These are phyloP conservation scores for Blastocystis hominis DNA, from an alignment of 352 stramenopile species.

Conservation along the genomic window DNA sequence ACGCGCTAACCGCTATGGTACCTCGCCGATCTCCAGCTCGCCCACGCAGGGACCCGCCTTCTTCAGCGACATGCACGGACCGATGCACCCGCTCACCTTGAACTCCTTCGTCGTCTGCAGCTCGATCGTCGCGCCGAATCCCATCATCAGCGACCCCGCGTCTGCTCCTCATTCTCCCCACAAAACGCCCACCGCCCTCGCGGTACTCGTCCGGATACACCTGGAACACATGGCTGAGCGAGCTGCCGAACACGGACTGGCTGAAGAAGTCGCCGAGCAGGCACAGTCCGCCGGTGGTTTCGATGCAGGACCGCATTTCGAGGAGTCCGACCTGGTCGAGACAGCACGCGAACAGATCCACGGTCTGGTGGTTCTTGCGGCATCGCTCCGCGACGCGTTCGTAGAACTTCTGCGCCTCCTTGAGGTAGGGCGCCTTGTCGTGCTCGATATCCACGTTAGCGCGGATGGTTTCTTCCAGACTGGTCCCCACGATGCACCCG, in stretches of 20 bases:
- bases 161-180: conserved; percentile 63
- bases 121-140: conserved; percentile 84
- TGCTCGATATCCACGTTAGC: conserved; percentile 67
- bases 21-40: conserved; percentile 86
- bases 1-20: conserved; percentile 58
- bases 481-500: conserved; percentile 82
- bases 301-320: conserved; percentile 92
- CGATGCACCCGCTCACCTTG: conserved; percentile 93
- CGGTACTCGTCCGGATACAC: conserved; percentile 83
- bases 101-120: conserved; percentile 92
- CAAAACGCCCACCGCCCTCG: conserved; percentile 64
- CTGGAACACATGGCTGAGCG: conserved; percentile 89
- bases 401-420: conserved; percentile 88
- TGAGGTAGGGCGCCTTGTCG: conserved; percentile 79
- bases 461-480: conserved; percentile 91
- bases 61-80: conserved; percentile 85
- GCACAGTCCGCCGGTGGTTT: conserved; percentile 84
- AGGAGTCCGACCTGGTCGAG: conserved; percentile 91
- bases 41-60: conserved; percentile 86
- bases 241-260: conserved; percentile 97
- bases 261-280: conserved; percentile 93
- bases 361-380: conserved; percentile 80
- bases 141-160: conserved; percentile 87
- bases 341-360: conserved; percentile 97
- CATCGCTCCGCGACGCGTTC: conserved; percentile 81